phyloP scores from a whole-genome alignment of 805 yeast species.

The Barnettozyma wickerhamii region DNA sequence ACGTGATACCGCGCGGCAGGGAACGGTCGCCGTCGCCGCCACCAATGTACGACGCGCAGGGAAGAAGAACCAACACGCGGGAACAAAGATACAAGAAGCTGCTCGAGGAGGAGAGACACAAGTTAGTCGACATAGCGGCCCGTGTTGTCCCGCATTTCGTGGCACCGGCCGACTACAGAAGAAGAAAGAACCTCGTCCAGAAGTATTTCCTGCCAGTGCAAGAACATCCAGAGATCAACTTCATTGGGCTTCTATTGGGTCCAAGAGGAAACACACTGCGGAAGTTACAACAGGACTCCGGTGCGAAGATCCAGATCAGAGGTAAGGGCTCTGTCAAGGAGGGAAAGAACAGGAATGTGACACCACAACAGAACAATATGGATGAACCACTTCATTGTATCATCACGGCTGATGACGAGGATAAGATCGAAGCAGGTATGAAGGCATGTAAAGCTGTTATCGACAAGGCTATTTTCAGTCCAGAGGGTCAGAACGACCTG shows the following conservation, averaged over 20 bases:
- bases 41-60: slow-evolving; percentile 79
- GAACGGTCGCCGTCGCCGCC: slow-evolving; percentile 84
- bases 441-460: slow-evolving; percentile 70
- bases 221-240: slow-evolving; percentile 88
- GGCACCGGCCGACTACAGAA: slow-evolving; percentile 75
- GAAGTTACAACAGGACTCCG: slow-evolving; percentile 75
- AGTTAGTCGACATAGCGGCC: slow-evolving; percentile 70
- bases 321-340: slow-evolving; percentile 96
- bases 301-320: slow-evolving; percentile 85
- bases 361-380: slow-evolving; percentile 41
- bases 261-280: slow-evolving; percentile 93
- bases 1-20: slow-evolving; percentile 39
- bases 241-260: slow-evolving; percentile 85
- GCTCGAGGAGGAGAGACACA: slow-evolving; percentile 76
- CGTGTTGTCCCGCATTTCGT: slow-evolving; percentile 67
- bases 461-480: slow-evolving; percentile 79
- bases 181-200: slow-evolving; percentile 70
- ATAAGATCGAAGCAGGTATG: slow-evolving; percentile 70
- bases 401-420: slow-evolving; percentile 78
- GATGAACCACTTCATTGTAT: slow-evolving; percentile 88
- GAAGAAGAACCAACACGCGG: slow-evolving; percentile 82
- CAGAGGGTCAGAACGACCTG: slow-evolving; percentile 89
- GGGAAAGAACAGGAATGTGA: slow-evolving; percentile 55
- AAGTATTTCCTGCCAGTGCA: slow-evolving; percentile 81
- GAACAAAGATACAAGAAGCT: slow-evolving; percentile 58